Conservation (phyloP, 1,139 yeast species). For the Hansenula lynferdii region DNA sequence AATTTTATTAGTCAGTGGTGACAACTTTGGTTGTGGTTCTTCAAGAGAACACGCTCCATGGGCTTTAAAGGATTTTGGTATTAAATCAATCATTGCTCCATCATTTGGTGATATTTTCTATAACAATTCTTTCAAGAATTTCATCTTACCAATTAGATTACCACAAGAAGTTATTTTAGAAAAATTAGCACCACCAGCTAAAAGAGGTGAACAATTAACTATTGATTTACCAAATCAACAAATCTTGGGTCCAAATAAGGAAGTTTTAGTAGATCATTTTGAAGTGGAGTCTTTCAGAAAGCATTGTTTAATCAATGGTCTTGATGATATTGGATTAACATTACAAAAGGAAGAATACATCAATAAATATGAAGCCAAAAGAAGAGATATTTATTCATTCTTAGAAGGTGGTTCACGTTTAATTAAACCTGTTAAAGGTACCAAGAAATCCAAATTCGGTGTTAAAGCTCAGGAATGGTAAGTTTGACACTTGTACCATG, state of each 20-base stretch:
- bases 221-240: constrained; percentile 85
- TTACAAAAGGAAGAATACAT: constrained; percentile 83
- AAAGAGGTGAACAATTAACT: constrained; percentile 63
- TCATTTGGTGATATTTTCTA: constrained; percentile 97
- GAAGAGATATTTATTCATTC: constrained; percentile 82
- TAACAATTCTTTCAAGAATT: constrained; percentile 95
- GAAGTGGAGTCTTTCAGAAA: constrained; percentile 90
- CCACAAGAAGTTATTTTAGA: constrained; percentile 67
- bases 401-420: constrained; percentile 79
- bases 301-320: constrained; percentile 89
- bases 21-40: constrained; percentile 98
- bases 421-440: constrained; percentile 61
- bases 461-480: constrained; percentile 79
- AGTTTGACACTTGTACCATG: constrained; percentile 6
- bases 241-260: constrained; percentile 65
- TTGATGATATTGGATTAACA: constrained; percentile 95
- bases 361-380: constrained; percentile 62
- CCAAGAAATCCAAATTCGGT: constrained; percentile 67
- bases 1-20: constrained; percentile 88
- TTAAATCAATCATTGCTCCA: constrained; percentile 92
- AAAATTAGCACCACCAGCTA: constrained; percentile 76
- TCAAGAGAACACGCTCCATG: constrained; percentile 99
- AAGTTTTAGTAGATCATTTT: constrained; percentile 73
- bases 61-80: constrained; percentile 98
- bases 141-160: constrained; percentile 84